These are phyloP conservation scores for Populus hybrid DNA, from an alignment of 441 rosid genomes.

Conservation along the genomic window DNA sequence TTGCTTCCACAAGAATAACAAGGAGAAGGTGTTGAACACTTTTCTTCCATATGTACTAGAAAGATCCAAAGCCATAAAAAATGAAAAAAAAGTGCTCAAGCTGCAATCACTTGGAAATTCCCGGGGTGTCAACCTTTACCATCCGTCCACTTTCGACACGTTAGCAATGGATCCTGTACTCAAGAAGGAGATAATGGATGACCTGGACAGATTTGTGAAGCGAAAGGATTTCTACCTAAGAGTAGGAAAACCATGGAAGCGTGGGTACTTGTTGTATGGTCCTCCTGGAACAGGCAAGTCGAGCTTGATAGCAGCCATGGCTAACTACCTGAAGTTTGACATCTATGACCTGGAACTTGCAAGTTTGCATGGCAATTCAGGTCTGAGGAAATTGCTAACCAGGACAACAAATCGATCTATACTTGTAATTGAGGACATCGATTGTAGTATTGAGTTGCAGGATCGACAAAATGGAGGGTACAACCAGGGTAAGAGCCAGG, in stretches of 20 bases:
- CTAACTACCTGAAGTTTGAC: conserved; percentile 62
- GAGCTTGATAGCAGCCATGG: conserved; percentile 78
- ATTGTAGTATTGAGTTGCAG: conserved; percentile 53
- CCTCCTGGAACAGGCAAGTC: conserved; percentile 80
- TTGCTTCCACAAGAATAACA: conserved; percentile 24
- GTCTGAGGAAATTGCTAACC: conserved; percentile 39
- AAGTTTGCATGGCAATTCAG: conserved; percentile 32
- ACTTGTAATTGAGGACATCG: conserved; percentile 66
- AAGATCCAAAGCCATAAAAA: conserved; percentile 23
- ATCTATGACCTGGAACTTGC: conserved; percentile 59
- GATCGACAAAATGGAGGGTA: conserved; percentile 24
- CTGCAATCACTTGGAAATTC: conserved; percentile 19
- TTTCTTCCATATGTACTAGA: conserved; percentile 21
- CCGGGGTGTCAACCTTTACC: conserved; percentile 26
- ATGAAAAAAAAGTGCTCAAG: conserved; percentile 25
- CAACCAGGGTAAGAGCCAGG: conserved; percentile 1
- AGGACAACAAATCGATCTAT: conserved; percentile 59
- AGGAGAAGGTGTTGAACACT: conserved; percentile 13
- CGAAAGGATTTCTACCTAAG: conserved; percentile 27
- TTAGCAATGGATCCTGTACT: conserved; percentile 26
- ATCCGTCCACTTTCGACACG: conserved; percentile 36
- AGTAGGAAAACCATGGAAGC: conserved; percentile 36
- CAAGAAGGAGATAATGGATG: conserved; percentile 27
- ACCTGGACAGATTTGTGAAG: conserved; percentile 31
- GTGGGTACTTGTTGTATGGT: conserved; percentile 51